Percentiles rank a stretch among this genome's conserved stretches.
Evolutionary conservation across 345 rosid genomes (phyloP).

Genomic region (Lumnitzera racemosa): DNA sequence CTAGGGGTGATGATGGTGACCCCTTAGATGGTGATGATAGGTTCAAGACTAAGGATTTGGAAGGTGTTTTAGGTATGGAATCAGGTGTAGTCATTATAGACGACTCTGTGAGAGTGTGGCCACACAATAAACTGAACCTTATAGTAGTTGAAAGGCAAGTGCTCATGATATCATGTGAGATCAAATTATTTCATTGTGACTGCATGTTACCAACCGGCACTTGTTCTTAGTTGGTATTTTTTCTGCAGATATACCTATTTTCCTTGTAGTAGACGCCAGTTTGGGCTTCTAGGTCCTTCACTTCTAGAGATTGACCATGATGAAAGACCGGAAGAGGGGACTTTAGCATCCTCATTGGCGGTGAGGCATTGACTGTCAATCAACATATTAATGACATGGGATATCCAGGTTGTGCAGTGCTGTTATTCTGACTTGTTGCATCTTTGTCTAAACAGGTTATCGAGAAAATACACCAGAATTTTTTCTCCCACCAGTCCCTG

Average conservation of each 20-base stretch:
- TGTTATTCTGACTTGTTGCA: slow-evolving; percentile 3
- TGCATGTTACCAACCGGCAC: background rate
- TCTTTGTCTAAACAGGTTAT: slow-evolving; percentile 49
- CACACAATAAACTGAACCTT: slow-evolving; percentile 80
- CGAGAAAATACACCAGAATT: slow-evolving; percentile 67
- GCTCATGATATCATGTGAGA: background rate
- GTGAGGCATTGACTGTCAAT: slow-evolving; percentile 37
- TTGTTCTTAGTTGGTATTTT: slow-evolving; percentile 7
- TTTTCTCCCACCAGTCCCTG: slow-evolving; percentile 60
- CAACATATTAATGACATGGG: background rate
- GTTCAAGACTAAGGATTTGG: slow-evolving; percentile 94
- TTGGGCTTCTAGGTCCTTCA: slow-evolving; percentile 94
- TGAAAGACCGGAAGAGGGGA: slow-evolving; percentile 95
- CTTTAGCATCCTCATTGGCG: slow-evolving; percentile 86
- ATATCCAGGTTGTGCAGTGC: background rate
- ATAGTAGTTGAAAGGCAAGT: slow-evolving; percentile 90
- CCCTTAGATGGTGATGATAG: slow-evolving; percentile 79
- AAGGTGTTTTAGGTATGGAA: slow-evolving; percentile 98
- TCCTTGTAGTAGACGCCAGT: slow-evolving; percentile 95
- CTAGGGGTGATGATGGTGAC: slow-evolving; percentile 95
- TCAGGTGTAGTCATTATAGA: slow-evolving; percentile 91
- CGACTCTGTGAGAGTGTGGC: slow-evolving; percentile 98
- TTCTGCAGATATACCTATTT: slow-evolving; percentile 84
- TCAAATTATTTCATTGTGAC: background rate
- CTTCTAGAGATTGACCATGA: slow-evolving; percentile 97